Evolutionary conservation across 1,284 basidiomycete genomes (phyloP).

Genomic region (Sparassis latifolia): DNA sequence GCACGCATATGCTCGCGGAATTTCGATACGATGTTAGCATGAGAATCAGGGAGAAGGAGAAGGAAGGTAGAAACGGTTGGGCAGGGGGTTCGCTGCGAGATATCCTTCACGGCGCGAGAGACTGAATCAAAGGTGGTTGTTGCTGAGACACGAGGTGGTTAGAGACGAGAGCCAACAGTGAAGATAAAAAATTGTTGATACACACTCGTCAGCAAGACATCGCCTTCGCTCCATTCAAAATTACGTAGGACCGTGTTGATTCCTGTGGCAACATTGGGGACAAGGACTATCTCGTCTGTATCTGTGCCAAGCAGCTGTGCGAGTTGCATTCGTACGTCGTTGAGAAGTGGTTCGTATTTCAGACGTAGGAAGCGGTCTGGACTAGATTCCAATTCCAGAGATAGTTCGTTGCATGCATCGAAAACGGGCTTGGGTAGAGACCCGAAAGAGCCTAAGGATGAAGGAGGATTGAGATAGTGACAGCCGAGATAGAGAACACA

Average conservation of each 20-base stretch:
- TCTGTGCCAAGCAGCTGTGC: constrained; percentile 52
- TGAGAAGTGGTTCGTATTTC: constrained; percentile 18
- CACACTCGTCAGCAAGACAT: constrained; percentile 39
- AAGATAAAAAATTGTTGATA: not conserved
- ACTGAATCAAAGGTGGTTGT: constrained; percentile 1
- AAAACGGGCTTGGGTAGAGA: constrained; percentile 53
- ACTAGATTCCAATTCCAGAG: constrained; percentile 42
- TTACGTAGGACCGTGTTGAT: constrained; percentile 58
- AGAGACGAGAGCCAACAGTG: not conserved
- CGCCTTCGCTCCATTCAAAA: constrained; percentile 40
- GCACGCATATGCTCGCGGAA: constrained; percentile 1
- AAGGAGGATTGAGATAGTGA: not conserved
- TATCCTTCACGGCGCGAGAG: not conserved
- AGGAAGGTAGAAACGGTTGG: not conserved
- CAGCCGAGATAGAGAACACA: not conserved
- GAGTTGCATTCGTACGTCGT: constrained; percentile 17
- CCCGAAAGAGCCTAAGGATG: constrained; percentile 54
- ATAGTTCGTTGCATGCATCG: constrained; percentile 38
- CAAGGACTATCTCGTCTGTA: constrained; percentile 55
- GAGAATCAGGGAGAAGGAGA: not conserved
- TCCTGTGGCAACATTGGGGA: constrained; percentile 57
- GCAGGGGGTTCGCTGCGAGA: not conserved
- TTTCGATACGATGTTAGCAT: not conserved
- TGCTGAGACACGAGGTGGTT: not conserved
- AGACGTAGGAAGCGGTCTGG: constrained; percentile 58